These are phyloP conservation scores for Phytopythium delawarense DNA, from an alignment of 352 stramenopile species.

Conservation along the genomic window DNA sequence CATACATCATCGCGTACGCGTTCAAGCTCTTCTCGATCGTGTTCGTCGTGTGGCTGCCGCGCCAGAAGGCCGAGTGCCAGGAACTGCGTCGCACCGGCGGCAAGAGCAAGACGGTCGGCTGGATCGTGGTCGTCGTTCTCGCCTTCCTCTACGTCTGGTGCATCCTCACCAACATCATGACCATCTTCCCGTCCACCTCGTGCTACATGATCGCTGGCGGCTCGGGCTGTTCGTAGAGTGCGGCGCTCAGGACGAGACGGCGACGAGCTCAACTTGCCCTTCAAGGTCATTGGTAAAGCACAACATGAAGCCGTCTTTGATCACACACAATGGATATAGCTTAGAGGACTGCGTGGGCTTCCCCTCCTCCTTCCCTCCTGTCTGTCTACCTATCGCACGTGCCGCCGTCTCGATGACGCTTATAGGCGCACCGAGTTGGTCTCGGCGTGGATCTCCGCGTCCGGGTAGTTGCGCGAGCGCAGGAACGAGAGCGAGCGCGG, in stretches of 20 bases:
- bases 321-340: too few species aligned
- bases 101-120: conserved; percentile 32
- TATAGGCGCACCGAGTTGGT: conserved; percentile 45
- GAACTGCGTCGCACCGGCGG: conserved; percentile 28
- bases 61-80: conserved; percentile 41
- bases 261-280: too few species aligned
- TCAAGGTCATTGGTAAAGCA: too few species aligned
- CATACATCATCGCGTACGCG: conserved; percentile 30
- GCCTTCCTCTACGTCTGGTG: conserved; percentile 40
- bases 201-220: conserved; percentile 43
- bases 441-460: conserved; percentile 66
- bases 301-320: too few species aligned
- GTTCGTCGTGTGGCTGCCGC: conserved; percentile 35
- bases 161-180: conserved; percentile 52
- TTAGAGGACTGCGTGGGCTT: too few species aligned
- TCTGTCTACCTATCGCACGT: too few species aligned
- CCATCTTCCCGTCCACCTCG: conserved; percentile 37
- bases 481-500: conserved; percentile 66
- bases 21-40: conserved; percentile 32
- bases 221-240: conserved; percentile 17
- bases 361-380: too few species aligned
- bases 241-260: neutral
- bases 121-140: conserved; percentile 26
- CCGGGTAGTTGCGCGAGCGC: conserved; percentile 67
- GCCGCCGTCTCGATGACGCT: neutral